Base-by-base conservation (phyloP, 2,329 filamentous ascomycete genomes). In the Cladosporium sp. region DNA sequence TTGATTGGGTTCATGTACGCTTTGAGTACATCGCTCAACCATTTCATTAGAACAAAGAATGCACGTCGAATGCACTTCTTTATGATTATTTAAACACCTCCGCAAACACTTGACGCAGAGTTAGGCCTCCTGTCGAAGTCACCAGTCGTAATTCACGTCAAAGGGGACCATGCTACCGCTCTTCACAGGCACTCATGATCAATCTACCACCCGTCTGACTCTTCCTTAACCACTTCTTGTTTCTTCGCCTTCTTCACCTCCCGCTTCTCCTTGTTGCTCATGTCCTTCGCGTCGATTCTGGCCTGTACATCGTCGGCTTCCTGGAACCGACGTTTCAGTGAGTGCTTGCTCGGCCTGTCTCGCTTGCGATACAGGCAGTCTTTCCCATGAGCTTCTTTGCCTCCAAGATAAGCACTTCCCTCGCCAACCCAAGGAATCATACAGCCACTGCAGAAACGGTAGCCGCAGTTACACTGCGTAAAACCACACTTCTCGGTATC, bases 401-500 rank as follows among this genome's bases (percentile, higher is more conserved):
- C 53, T 3, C 7, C 9, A 8, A 8, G 19, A 32, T 58, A 63
- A 7, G 42, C 53, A 7, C 53, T 58, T 10, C 55, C 57, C 15
- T 55, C 51, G 0, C 62, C 62, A 3, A 56, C 57, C 62, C 62
- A 64, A 0, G 51, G 48, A 9, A 61, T 28, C 25, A 58, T 36
- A 22, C 62, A 64, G 3, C 50, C 42, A 12, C 45, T 47, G 22
- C 62, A 62, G 35, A 61, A 64, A 2, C 56, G 59, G 24, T 58
- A 59, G 6, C 60, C 62, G 20, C 62, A 64, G 6, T 34, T 17
- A 8, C 49, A 52, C 24, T 52, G 49, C 20, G 35, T 52, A 36
- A 17, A 52, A 4, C 47, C 17, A 35, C 13, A n/a, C 42, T 20
- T 48, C 32, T 39, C 53, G 1, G 22, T 17, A 2, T 40, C n/a